Base-by-base conservation (phyloP, 2,329 filamentous ascomycete species). In the Aspergillus proliferans region DNA sequence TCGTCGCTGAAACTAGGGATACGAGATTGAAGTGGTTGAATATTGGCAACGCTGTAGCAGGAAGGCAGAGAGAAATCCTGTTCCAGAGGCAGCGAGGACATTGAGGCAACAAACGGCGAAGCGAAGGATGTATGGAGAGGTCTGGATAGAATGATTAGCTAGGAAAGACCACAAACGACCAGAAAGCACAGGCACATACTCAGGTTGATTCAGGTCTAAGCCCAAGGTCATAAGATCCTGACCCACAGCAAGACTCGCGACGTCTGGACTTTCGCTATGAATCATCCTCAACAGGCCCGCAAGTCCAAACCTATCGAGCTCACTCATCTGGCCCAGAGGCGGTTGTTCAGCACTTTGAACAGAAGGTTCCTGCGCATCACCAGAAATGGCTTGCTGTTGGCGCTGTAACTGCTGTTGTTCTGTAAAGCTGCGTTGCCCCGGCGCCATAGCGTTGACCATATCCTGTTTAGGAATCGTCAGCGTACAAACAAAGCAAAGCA, bases 31-130 rank as follows among this genome's bases (percentile, higher is more conserved):
- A 85, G 69, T 6, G 79, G 76, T 45, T 83, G 83, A 9, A 86
- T 82, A 58, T 86, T 86, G 48, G 76, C 79, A 8, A 86, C 83
- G 9, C 75, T 81, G 62, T 86, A 86, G 51, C 82, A 84, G 36
- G 74, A 70, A 4, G 83, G 83, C 8, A 86, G 70, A 8, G 73
- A 76, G 64, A 82, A 86, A 52, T 85, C 81, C 18, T 82, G 80
- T 58, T 85, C 79, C 41, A 84, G 70, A 15, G 81, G 79, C 19
- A 80, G 77, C 40, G 76, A 76, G 53, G 77, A 76, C 57, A 70
- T 70, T 21, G 76, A 72, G 41, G 81, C 77, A 45, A 80, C 79
- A 58, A 85, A 85, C 6, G 82, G 81, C 3, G 80, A 80, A 22
- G 79, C 76, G 61, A 85, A 86, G 2, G 78, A 81, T n/a, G 79